Conservation (phyloP, 1,284 basidiomycete species). For the Vanrija humicola region DNA sequence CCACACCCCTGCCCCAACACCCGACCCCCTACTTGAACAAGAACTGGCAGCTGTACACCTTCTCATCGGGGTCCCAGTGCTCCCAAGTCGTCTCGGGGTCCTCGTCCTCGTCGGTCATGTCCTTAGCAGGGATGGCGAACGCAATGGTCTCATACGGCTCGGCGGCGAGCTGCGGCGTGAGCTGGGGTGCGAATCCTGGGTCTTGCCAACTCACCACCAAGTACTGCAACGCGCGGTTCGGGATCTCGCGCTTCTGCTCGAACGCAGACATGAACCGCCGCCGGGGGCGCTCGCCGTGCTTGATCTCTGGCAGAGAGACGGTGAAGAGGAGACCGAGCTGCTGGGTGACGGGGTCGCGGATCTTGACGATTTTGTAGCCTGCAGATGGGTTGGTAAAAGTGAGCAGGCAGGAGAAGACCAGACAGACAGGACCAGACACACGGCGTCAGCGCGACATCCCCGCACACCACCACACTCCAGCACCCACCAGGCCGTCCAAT, state of each 20-base stretch:
- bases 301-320: slow-evolving; percentile 92
- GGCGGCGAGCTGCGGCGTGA: slow-evolving; percentile 72
- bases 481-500: slow-evolving; percentile 81
- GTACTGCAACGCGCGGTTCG: slow-evolving; percentile 95
- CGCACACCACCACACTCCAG: background rate
- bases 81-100: slow-evolving; percentile 89
- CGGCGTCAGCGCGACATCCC: background rate
- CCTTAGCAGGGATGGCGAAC: slow-evolving; percentile 94
- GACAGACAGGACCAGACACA: slow-evolving; percentile 8
- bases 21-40: slow-evolving; percentile 60
- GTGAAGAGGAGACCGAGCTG: slow-evolving; percentile 88
- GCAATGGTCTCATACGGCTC: slow-evolving; percentile 99
- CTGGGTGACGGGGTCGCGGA: slow-evolving; percentile 52
- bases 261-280: slow-evolving; percentile 97
- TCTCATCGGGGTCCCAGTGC: slow-evolving; percentile 93
- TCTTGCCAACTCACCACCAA: slow-evolving; percentile 77
- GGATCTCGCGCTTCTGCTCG: slow-evolving; percentile 93
- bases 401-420: background rate
- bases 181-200: no score
- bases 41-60: slow-evolving; percentile 92
- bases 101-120: slow-evolving; percentile 79
- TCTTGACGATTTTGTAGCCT: slow-evolving; percentile 54
- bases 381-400: background rate
- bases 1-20: background rate
- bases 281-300: slow-evolving; percentile 75